These are phyloP conservation scores for Xylariomycetidae sp. DNA, from an alignment of 2,329 filamentous ascomycete species.

Conservation along the genomic window DNA sequence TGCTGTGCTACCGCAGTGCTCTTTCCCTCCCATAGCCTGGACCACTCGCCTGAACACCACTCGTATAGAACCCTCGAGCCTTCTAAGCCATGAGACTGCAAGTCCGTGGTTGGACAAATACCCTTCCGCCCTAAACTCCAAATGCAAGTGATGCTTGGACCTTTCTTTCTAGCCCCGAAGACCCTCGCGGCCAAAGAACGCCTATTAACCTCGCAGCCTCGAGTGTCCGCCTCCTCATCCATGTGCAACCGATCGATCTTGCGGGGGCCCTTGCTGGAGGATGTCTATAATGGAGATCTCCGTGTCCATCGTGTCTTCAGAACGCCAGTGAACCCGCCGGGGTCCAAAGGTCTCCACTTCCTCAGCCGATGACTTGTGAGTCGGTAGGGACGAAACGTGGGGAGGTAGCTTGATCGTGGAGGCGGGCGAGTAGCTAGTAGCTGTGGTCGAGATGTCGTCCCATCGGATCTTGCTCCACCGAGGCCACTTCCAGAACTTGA, in stretches of 20 bases:
- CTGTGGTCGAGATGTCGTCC: conserved; percentile 4
- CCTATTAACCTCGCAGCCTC: no score
- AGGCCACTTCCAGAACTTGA: conserved; percentile 22
- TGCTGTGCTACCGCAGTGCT: no score
- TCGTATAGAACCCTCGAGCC: not conserved
- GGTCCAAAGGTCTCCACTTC: conserved; percentile 15
- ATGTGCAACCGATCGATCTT: conserved; percentile 1
- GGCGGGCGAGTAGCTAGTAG: not conserved
- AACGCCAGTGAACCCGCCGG: conserved; percentile 11
- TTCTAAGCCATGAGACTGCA: not conserved
- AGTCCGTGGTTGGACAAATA: conserved; percentile 1
- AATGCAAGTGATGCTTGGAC: not conserved
- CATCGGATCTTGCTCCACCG: conserved; percentile 16
- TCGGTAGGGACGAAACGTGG: conserved; percentile 8
- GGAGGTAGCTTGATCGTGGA: no score
- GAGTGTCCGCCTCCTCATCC: no score
- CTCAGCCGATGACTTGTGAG: conserved; percentile 5
- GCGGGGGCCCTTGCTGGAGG: conserved; percentile 11
- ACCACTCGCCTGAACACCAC: no score
- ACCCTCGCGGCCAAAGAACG: no score
- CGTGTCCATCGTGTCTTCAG: conserved; percentile 10
- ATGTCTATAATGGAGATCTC: conserved; percentile 19
- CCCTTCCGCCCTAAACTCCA: conserved; percentile 1
- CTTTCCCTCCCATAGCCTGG: no score
- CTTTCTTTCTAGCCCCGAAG: not conserved